These are phyloP conservation scores for Brassica incana DNA, from an alignment of 345 rosid genomes.

Conservation along the genomic window DNA sequence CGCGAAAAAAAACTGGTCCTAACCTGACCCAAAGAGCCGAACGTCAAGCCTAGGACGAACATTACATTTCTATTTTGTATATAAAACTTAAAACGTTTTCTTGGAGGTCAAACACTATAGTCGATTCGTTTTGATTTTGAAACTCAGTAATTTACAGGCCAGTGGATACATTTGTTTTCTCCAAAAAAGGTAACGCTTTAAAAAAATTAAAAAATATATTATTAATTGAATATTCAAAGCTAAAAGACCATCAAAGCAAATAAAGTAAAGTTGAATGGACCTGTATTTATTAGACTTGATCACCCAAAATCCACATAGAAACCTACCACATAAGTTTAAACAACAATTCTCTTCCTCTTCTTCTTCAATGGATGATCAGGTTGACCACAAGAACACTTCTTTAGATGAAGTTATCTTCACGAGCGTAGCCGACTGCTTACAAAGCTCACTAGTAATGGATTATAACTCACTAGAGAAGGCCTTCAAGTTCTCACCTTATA, in stretches of 20 bases:
- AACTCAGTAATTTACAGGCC: background rate
- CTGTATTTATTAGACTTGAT: constrained; percentile 38
- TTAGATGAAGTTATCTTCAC: constrained; percentile 24
- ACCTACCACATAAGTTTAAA: constrained; percentile 27
- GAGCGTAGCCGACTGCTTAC: constrained; percentile 32
- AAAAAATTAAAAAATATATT: background rate
- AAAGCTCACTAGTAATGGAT: constrained; percentile 33
- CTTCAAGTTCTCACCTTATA: background rate
- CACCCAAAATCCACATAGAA: constrained; percentile 36
- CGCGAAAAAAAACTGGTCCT: no score
- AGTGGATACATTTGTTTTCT: background rate
- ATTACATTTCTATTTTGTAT: background rate
- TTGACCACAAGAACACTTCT: constrained; percentile 23
- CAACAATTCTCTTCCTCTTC: constrained; percentile 10
- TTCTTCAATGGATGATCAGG: constrained; percentile 14
- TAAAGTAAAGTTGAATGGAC: constrained; percentile 30
- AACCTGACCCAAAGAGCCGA: no score
- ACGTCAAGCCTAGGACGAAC: no score
- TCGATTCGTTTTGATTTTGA: background rate
- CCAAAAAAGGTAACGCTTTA: background rate
- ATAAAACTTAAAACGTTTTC: background rate
- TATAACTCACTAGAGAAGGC: constrained; percentile 32
- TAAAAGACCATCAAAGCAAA: constrained; percentile 9
- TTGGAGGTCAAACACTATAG: background rate
- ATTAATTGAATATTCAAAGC: constrained; percentile 13